Conservation (phyloP, 108 stramenopile genomes). For the Heterococcus sp. region DNA sequence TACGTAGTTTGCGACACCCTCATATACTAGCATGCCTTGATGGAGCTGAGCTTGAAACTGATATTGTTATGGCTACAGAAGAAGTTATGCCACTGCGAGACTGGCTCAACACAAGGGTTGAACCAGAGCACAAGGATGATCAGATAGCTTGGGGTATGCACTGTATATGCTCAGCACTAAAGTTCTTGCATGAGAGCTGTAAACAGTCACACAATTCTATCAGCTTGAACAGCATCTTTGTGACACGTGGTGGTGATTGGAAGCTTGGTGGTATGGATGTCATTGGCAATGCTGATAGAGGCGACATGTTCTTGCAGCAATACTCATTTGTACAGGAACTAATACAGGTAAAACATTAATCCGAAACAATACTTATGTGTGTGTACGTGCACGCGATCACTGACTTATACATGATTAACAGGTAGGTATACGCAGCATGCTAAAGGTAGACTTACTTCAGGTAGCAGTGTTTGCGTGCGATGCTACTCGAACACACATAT, state of each 20-base stretch:
- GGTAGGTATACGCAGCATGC: neutral
- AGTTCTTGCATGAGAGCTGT: slow-evolving; percentile 33
- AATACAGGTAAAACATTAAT: neutral
- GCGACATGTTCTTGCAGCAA: slow-evolving; percentile 10
- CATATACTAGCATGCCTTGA: slow-evolving; percentile 38
- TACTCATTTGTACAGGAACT: neutral
- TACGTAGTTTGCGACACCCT: slow-evolving; percentile 38
- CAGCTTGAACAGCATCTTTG: slow-evolving; percentile 33
- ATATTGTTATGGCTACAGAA: slow-evolving; percentile 44
- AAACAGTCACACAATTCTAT: slow-evolving; percentile 24
- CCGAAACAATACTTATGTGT: neutral
- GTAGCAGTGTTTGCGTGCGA: neutral
- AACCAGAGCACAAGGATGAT: slow-evolving; percentile 16
- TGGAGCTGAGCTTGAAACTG: slow-evolving; percentile 39
- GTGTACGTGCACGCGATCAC: neutral
- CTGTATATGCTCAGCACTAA: slow-evolving; percentile 33
- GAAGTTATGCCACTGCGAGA: slow-evolving; percentile 19
- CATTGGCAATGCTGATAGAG: slow-evolving; percentile 5
- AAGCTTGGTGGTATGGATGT: slow-evolving; percentile 44
- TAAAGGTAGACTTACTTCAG: neutral
- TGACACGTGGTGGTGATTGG: slow-evolving; percentile 40
- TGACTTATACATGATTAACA: neutral
- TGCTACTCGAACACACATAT: too few relatives aligned
- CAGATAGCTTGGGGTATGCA: slow-evolving; percentile 44
- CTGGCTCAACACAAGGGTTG: slow-evolving; percentile 6